These are phyloP conservation scores for Myriosclerotinia duriaeana DNA, from an alignment of 2,329 filamentous ascomycete species.

Conservation along the genomic window DNA sequence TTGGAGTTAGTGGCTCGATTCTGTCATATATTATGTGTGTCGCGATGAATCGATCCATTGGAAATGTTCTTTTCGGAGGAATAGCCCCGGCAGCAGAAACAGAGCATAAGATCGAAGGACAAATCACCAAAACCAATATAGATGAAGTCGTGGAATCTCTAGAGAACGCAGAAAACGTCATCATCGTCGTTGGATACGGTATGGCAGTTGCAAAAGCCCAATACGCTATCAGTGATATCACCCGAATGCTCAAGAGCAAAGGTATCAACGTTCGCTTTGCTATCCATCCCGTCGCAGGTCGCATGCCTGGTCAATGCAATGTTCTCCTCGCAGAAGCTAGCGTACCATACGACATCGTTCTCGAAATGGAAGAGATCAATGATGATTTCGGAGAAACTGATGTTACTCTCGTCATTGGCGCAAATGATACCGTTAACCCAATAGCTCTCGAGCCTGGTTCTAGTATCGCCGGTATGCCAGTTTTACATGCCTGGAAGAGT, in stretches of 20 bases:
- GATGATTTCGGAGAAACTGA: constrained; percentile 87
- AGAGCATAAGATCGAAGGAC: constrained; percentile 75
- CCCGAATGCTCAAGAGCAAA: constrained; percentile 67
- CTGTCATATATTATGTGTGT: constrained; percentile 85
- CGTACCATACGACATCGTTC: constrained; percentile 87
- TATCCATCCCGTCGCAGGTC: constrained; percentile 84
- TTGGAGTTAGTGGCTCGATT: constrained; percentile 85
- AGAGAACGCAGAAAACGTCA: constrained; percentile 75
- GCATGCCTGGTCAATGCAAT: constrained; percentile 93
- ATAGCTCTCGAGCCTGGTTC: constrained; percentile 82
- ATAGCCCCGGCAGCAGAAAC: constrained; percentile 62
- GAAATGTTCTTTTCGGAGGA: constrained; percentile 85
- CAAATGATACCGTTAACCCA: constrained; percentile 90
- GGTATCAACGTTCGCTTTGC: constrained; percentile 83
- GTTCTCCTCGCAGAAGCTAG: constrained; percentile 84
- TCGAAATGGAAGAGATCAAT: constrained; percentile 97
- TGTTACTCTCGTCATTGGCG: constrained; percentile 83
- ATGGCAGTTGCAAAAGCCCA: constrained; percentile 95
- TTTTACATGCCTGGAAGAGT: constrained; percentile 89
- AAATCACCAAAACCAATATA: constrained; percentile 73
- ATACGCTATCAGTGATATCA: constrained; percentile 85
- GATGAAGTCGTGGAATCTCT: constrained; percentile 80
- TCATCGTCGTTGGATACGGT: constrained; percentile 82
- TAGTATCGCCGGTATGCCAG: constrained; percentile 88
- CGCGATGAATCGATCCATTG: constrained; percentile 88